phyloP scores from a whole-genome alignment of 495 filamentous ascomycete species.

The Trichoderma reesei region DNA sequence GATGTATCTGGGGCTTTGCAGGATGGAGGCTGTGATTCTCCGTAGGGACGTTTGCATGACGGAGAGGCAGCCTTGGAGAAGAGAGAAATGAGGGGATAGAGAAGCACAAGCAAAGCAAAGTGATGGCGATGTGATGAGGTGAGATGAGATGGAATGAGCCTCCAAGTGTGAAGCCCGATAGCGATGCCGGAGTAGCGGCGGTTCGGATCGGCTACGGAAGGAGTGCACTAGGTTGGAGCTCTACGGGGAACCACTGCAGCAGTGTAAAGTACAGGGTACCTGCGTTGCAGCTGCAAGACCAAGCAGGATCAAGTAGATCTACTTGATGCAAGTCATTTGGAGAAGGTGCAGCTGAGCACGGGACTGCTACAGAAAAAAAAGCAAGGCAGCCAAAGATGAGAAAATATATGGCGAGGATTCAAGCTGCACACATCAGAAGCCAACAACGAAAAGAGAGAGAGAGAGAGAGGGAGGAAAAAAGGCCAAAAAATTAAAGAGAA shows the following conservation, averaged over 20 bases:
- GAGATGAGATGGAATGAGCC: background rate
- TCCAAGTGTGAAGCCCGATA: background rate
- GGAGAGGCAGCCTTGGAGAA: background rate
- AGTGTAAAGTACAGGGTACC: background rate
- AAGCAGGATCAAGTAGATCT: background rate
- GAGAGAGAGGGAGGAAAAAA: background rate
- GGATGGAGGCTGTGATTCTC: background rate
- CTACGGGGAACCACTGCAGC: background rate
- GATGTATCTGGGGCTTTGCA: background rate
- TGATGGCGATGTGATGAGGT: background rate
- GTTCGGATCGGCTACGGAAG: conserved; percentile 4
- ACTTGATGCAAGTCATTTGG: background rate
- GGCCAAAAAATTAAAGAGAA: background rate
- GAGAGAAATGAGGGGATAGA: background rate
- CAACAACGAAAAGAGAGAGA: background rate
- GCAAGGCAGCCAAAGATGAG: too few relatives aligned
- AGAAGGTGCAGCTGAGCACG: background rate
- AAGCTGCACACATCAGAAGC: too few relatives aligned
- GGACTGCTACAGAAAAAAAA: too few relatives aligned
- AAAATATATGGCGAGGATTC: too few relatives aligned
- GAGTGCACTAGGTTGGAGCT: background rate
- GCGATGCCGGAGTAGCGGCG: conserved; percentile 2
- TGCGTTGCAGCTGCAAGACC: background rate
- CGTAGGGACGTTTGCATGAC: background rate
- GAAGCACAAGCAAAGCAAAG: background rate